phyloP scores from a whole-genome alignment of 306 rosid species.

The Cucumis melo region DNA sequence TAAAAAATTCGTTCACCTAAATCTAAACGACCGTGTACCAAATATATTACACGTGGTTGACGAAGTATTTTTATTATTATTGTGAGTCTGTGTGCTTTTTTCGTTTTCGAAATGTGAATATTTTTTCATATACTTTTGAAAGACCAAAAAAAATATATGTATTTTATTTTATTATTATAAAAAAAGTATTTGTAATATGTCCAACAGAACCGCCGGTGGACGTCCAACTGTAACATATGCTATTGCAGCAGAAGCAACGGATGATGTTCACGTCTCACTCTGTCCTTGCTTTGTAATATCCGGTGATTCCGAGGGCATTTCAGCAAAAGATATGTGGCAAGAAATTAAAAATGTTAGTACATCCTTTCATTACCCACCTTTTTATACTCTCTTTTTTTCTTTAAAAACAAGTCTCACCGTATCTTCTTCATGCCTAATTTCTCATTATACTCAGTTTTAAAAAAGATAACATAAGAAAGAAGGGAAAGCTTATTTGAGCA shows the following conservation, averaged over 20 bases:
- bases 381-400: not conserved
- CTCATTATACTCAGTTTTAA: not conserved
- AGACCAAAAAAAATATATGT: too few relatives aligned
- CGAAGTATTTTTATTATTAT: too few relatives aligned
- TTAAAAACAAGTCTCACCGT: too few relatives aligned
- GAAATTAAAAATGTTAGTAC: conserved; percentile 61
- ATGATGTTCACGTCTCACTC: conserved; percentile 51
- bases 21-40: too few relatives aligned
- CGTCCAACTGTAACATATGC: conserved; percentile 66
- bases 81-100: too few relatives aligned
- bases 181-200: not conserved
- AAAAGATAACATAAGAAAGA: not conserved
- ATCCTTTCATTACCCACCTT: not conserved
- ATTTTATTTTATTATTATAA: too few relatives aligned
- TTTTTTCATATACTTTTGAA: too few relatives aligned
- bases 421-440: not conserved
- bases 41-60: too few relatives aligned
- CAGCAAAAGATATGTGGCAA: conserved; percentile 82
- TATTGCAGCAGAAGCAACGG: conserved; percentile 67
- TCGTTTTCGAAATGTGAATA: too few relatives aligned
- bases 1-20: too few relatives aligned
- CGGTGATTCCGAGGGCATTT: conserved; percentile 52
- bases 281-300: conserved; percentile 80
- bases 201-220: conserved; percentile 52
- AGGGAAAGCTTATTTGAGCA: not conserved